Conservation (phyloP, 495 filamentous ascomycete genomes). For the Tetracladium marchalianum region DNA sequence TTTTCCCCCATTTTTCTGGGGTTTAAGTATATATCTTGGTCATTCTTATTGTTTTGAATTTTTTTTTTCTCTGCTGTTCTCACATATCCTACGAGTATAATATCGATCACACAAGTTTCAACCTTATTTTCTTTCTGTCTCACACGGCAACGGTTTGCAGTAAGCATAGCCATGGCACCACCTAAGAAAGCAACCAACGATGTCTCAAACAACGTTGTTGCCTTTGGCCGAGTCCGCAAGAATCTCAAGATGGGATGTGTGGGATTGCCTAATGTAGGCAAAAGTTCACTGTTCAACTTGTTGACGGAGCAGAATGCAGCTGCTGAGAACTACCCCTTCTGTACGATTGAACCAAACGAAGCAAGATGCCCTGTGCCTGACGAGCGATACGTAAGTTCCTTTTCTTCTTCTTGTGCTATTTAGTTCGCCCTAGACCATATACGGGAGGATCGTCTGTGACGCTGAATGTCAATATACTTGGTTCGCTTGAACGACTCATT, state of each 20-base stretch:
- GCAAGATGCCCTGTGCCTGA: constrained; percentile 22
- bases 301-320: constrained; percentile 20
- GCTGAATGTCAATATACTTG: too few species aligned
- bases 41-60: too few species aligned
- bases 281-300: constrained; percentile 21
- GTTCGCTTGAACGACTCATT: too few species aligned
- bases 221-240: constrained; percentile 19
- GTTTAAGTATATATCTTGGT: too few species aligned
- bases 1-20: too few species aligned
- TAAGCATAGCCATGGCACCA: constrained; percentile 10
- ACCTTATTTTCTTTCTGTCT: too few species aligned
- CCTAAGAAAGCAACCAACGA: constrained; percentile 19
- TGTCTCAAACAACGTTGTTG: constrained; percentile 16
- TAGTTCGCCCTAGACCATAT: neutral
- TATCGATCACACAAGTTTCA: too few species aligned
- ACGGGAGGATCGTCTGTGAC: neutral
- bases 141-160: too few species aligned
- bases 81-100: too few species aligned
- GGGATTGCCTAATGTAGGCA: constrained; percentile 29
- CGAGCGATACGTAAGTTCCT: constrained; percentile 15
- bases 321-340: constrained; percentile 23
- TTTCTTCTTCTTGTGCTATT: neutral
- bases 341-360: constrained; percentile 24
- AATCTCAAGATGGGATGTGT: constrained; percentile 25
- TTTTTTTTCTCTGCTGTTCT: too few species aligned